These are phyloP conservation scores for Pichia gijzeniarum DNA, from an alignment of 805 yeast genomes.

Conservation along the genomic window DNA sequence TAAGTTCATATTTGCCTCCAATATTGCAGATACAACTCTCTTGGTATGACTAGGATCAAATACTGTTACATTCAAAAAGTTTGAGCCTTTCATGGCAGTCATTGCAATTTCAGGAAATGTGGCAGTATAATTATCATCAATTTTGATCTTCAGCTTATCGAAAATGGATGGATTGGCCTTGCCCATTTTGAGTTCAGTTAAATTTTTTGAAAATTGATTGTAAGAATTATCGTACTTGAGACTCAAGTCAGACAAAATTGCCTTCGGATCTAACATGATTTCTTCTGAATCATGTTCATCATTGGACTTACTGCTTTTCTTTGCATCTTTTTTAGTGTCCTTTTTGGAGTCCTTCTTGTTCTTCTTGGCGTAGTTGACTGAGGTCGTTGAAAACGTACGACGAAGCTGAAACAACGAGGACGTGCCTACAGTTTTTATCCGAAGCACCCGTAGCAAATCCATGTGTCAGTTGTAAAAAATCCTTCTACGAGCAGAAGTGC, in stretches of 20 bases:
- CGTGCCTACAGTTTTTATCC: too few species aligned
- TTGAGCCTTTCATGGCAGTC: constrained; percentile 56
- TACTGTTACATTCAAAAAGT: constrained; percentile 69
- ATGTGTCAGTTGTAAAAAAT: too few species aligned
- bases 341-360: constrained; percentile 12
- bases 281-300: constrained; percentile 20
- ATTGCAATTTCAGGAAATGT: constrained; percentile 60
- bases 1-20: constrained; percentile 63
- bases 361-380: constrained; percentile 14
- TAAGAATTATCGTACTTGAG: constrained; percentile 41
- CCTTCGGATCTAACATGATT: constrained; percentile 27
- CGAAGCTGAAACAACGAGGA: neutral
- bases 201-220: constrained; percentile 45
- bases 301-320: constrained; percentile 8
- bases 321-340: constrained; percentile 5
- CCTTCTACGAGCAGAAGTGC: too few species aligned
- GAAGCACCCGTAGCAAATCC: too few species aligned
- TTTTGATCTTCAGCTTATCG: constrained; percentile 47
- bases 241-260: constrained; percentile 34
- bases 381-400: constrained; percentile 8
- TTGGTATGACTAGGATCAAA: constrained; percentile 76
- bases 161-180: constrained; percentile 61
- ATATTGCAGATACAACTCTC: constrained; percentile 60
- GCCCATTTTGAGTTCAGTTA: constrained; percentile 64
- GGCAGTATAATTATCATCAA: constrained; percentile 40